Conservation (phyloP, 2,329 filamentous ascomycete species). For the Huntiella savannae region DNA sequence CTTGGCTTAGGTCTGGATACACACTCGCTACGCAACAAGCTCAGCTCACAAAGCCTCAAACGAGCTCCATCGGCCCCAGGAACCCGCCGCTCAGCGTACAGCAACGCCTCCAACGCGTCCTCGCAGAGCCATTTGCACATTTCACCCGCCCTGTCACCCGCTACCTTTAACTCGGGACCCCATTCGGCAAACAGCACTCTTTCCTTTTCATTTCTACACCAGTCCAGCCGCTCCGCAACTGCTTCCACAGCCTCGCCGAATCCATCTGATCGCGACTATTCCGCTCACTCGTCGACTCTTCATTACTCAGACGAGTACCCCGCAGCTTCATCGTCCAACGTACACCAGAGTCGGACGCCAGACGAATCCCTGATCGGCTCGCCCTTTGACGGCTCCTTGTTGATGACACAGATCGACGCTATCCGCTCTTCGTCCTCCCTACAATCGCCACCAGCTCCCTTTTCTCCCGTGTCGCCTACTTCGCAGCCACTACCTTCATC, state of each 20-base stretch:
- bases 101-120: slow-evolving; percentile 22
- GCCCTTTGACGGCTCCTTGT: slow-evolving; percentile 6
- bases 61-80: slow-evolving; percentile 39
- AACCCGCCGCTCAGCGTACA: slow-evolving; percentile 9
- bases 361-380: slow-evolving; percentile 7
- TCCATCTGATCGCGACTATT: slow-evolving; percentile 10
- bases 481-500: background rate
- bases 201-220: slow-evolving; percentile 8
- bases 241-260: slow-evolving; percentile 7
- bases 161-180: slow-evolving; percentile 15
- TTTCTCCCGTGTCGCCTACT: background rate
- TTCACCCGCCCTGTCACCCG: slow-evolving; percentile 13
- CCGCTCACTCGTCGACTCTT: slow-evolving; percentile 8
- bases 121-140: slow-evolving; percentile 8
- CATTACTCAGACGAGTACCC: slow-evolving; percentile 6
- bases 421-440: slow-evolving; percentile 2
- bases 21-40: slow-evolving; percentile 40
- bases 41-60: slow-evolving; percentile 43
- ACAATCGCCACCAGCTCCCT: background rate
- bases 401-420: slow-evolving; percentile 7
- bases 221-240: slow-evolving; percentile 8
- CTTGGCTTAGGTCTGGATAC: slow-evolving; percentile 34
- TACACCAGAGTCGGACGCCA: background rate
- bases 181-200: slow-evolving; percentile 14
- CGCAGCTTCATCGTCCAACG: background rate